Evolutionary conservation across 202 grass and related monocot species (phyloP).

Genomic region (Setaria italica): DNA sequence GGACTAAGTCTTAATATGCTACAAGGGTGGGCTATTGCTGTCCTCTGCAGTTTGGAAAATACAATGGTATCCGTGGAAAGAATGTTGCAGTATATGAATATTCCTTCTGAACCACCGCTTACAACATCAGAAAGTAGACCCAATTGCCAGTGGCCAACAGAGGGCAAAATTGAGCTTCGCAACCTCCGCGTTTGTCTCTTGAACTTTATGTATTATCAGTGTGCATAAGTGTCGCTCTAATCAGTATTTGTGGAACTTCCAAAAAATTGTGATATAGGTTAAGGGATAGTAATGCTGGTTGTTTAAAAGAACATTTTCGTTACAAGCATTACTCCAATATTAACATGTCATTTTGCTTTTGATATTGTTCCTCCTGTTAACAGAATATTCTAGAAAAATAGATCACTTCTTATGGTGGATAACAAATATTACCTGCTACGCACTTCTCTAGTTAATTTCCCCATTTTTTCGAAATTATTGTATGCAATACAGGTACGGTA

Average conservation of each 20-base stretch:
- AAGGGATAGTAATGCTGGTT: neutral
- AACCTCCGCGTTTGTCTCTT: slow-evolving; percentile 63
- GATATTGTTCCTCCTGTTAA: neutral
- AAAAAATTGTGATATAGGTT: neutral
- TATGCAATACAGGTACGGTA: slow-evolving; percentile 58
- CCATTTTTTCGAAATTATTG: neutral
- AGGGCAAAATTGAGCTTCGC: slow-evolving; percentile 68
- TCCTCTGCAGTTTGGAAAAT: slow-evolving; percentile 74
- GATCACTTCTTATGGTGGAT: neutral
- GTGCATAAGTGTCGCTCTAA: slow-evolving; percentile 1
- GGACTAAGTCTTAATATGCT: slow-evolving; percentile 80
- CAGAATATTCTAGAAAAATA: slow-evolving; percentile 2
- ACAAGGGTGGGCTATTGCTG: slow-evolving; percentile 63
- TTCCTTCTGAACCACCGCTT: slow-evolving; percentile 77
- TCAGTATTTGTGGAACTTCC: neutral
- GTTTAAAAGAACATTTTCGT: neutral
- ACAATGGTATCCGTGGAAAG: slow-evolving; percentile 77
- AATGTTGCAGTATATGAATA: slow-evolving; percentile 69
- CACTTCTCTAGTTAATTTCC: neutral
- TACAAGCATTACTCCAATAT: neutral
- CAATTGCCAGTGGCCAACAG: slow-evolving; percentile 58
- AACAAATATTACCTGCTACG: neutral
- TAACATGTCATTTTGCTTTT: neutral
- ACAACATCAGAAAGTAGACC: slow-evolving; percentile 36
- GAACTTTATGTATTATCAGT: neutral